Evolutionary conservation across 2,329 filamentous ascomycete genomes (phyloP).

Genomic region (Aspergillus hiratsukae): DNA sequence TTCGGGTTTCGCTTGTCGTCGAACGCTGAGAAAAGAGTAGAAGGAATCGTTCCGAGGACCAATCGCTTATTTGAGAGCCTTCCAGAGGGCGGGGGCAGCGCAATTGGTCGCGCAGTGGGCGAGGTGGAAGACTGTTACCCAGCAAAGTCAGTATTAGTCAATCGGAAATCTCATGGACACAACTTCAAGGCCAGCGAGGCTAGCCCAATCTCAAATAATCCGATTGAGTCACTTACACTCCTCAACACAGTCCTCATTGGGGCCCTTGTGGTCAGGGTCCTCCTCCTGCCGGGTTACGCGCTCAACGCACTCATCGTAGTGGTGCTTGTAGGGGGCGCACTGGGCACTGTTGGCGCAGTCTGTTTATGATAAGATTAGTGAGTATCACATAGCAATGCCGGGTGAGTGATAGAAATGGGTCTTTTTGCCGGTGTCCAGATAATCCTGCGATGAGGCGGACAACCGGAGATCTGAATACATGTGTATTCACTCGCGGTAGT

Average conservation of each 20-base stretch:
- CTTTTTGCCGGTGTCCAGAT: neutral
- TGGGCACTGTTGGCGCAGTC: conserved; percentile 84
- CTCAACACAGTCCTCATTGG: conserved; percentile 95
- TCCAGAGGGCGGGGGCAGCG: conserved; percentile 94
- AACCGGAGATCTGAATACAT: neutral
- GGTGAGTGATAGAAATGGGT: neutral
- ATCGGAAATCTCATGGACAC: neutral
- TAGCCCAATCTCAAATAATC: neutral
- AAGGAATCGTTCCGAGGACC: conserved; percentile 9
- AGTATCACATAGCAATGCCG: conserved; percentile 4
- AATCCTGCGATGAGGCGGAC: neutral
- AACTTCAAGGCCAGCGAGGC: neutral
- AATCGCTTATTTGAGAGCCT: conserved; percentile 73
- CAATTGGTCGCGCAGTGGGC: conserved; percentile 91
- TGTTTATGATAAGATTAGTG: conserved; percentile 39
- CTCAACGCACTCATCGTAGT: conserved; percentile 97
- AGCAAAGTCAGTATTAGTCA: neutral
- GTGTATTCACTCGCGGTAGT: neutral
- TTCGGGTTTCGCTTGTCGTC: neutral
- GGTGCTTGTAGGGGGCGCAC: conserved; percentile 88
- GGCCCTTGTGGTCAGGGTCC: conserved; percentile 64
- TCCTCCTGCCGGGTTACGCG: conserved; percentile 70
- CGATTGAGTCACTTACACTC: conserved; percentile 70
- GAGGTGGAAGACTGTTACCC: conserved; percentile 86
- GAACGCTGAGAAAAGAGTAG: conserved; percentile 11